Evolutionary conservation across 805 yeast species (phyloP).

Genomic region (Lipomyces sp.): DNA sequence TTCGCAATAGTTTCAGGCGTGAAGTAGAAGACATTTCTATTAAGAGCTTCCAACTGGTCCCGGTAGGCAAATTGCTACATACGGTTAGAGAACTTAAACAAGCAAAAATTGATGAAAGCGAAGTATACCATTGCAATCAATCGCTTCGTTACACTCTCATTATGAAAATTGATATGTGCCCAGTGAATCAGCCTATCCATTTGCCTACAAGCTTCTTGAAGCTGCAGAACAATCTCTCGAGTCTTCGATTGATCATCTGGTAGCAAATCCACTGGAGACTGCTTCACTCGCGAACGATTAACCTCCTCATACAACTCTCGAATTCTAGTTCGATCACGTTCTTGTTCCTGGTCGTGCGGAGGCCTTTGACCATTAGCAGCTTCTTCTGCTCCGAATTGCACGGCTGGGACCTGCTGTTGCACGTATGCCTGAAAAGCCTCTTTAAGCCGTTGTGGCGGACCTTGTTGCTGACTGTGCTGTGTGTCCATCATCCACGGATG

Average conservation of each 20-base stretch:
- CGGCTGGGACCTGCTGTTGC: conserved; percentile 5
- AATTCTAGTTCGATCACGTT: conserved; percentile 22
- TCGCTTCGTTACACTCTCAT: conserved; percentile 26
- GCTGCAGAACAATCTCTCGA: conserved; percentile 14
- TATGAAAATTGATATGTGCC: conserved; percentile 26
- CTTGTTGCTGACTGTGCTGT: conserved; percentile 9
- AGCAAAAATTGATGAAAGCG: neutral
- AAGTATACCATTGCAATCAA: conserved; percentile 30
- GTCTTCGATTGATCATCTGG: conserved; percentile 25
- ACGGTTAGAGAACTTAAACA: neutral
- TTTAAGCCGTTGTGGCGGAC: neutral
- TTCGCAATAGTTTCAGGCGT: conserved; percentile 19
- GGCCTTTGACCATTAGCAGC: conserved; percentile 2
- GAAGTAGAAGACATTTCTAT: conserved; percentile 22
- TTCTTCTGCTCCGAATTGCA: neutral
- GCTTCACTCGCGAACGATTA: conserved; percentile 16
- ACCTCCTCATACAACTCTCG: conserved; percentile 28
- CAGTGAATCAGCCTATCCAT: conserved; percentile 31
- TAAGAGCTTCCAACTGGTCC: conserved; percentile 33
- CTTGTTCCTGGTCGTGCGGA: conserved; percentile 20
- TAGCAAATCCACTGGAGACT: conserved; percentile 23
- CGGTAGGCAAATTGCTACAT: conserved; percentile 28
- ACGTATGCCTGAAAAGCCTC: neutral
- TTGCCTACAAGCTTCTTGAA: conserved; percentile 32
- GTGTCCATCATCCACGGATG: conserved; percentile 6